Conservation (phyloP, 176 grass and related monocot species). For the barley (Hordeum vulgare) region MorexV3_pseudomolecules_assembly NC_058518.1:28004041-28004540, state of each 20-base stretch:
- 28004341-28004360: constrained; percentile 46
- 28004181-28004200: constrained; percentile 59
- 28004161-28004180: constrained; percentile 62
- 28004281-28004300: constrained; percentile 54
- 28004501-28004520: constrained; percentile 41
- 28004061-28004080: constrained; percentile 64
- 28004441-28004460: constrained; percentile 77
- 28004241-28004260: constrained; percentile 73
- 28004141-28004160: constrained; percentile 55
- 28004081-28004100: constrained; percentile 51
- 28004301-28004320: constrained; percentile 77
- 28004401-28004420: constrained; percentile 40
- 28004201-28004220: constrained; percentile 37
- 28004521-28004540: constrained; percentile 16
- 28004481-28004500: constrained; percentile 62
- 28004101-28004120: constrained; percentile 59
- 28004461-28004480: constrained; percentile 44
- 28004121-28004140: constrained; percentile 51
- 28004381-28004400: constrained; percentile 33
- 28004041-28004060: constrained; percentile 95
- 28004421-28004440: constrained; percentile 59
- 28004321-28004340: constrained; percentile 51
- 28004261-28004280: constrained; percentile 12
- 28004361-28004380: constrained; percentile 43
- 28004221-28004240: constrained; percentile 44